Percentiles rank a stretch among this genome's conserved stretches.
Evolutionary conservation across 1,284 basidiomycete genomes (phyloP).

Genomic region (Apiotrichum mycotoxinovorans): DNA sequence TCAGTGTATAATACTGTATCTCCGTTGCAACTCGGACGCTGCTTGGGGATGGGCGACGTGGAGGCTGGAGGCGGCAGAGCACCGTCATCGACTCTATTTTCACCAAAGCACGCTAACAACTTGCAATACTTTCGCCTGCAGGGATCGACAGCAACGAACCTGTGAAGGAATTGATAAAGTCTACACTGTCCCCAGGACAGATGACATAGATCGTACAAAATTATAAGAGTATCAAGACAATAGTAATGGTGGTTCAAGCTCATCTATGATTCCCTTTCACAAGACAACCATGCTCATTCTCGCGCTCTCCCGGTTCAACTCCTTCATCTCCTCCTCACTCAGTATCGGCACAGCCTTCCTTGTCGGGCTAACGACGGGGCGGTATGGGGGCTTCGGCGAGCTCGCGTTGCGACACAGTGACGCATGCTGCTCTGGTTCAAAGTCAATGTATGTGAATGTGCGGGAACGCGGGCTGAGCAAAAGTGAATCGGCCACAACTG

Average conservation of each 20-base stretch:
- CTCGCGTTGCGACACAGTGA: neutral
- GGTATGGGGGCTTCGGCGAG: neutral
- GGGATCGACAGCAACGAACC: too few relatives aligned
- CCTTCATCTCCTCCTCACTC: neutral
- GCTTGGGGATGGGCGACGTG: too few relatives aligned
- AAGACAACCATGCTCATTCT: neutral
- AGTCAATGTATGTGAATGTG: neutral
- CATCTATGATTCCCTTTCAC: neutral
- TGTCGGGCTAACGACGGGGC: neutral
- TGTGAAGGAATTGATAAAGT: too few relatives aligned
- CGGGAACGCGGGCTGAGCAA: neutral
- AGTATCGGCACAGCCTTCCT: neutral
- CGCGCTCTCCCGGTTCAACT: neutral
- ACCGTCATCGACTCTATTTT: too few relatives aligned
- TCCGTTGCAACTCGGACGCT: too few relatives aligned
- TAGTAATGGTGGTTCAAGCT: neutral
- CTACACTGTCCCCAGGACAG: too few relatives aligned
- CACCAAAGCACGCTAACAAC: too few relatives aligned
- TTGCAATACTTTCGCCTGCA: too few relatives aligned
- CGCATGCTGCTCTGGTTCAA: too few relatives aligned
- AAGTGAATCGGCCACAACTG: too few relatives aligned
- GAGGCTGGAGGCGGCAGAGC: too few relatives aligned
- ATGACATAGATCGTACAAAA: neutral
- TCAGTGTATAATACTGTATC: too few relatives aligned
- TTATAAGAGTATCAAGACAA: neutral